Evolutionary conservation across 345 rosid species (phyloP), one percentile per base, ranked within the genome.

Genomic region (Gossypium ekmanianum): DNA sequence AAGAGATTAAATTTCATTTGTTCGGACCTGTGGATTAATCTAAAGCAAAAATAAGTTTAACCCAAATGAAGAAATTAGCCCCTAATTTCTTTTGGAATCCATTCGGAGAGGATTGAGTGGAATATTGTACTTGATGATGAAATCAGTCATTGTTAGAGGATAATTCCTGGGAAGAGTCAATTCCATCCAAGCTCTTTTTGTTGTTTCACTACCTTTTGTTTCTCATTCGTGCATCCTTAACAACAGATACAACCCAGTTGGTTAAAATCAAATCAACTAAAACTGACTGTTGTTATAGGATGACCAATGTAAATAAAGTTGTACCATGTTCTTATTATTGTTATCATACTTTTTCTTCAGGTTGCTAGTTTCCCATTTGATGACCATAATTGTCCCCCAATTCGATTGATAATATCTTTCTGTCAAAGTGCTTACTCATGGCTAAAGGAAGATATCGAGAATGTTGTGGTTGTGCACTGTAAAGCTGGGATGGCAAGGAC

Each of bases 401-500:
- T 87, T 75, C 95, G 84, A 76, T 84, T 92, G 80, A 77, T 92
- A 61, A 86, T 80, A 80, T 92, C 85, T 50, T 92, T 92, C 57
- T 92, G 97, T 79, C 93, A 88, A 81, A 92, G 97, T 79, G 94
- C 97, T 74, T 92, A 92, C 79, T 81, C 90, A 5, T 92, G 97
- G 97, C 87, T 90, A 81, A 92, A 92, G 86, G 90, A 90, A 75
- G 97, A 92, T 81, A 88, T 92, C 67, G 97, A 92, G 90, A 92
- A 92, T 82, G 97, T 92, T 75, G 95, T 92, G 75, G 97, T 82
- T 72, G 97, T 92, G 76, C 97, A 92, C 84, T 92, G 97, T 79
- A 92, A 92, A 81, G 97, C 97, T 74, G 97, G 97, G 77, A 92
- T 92, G 97, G 97, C 97, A 29, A 86, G 97, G 88, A 92, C 97